Base-by-base conservation (phyloP, 352 stramenopile species). In the Globisporangium cystogenes region DNA sequence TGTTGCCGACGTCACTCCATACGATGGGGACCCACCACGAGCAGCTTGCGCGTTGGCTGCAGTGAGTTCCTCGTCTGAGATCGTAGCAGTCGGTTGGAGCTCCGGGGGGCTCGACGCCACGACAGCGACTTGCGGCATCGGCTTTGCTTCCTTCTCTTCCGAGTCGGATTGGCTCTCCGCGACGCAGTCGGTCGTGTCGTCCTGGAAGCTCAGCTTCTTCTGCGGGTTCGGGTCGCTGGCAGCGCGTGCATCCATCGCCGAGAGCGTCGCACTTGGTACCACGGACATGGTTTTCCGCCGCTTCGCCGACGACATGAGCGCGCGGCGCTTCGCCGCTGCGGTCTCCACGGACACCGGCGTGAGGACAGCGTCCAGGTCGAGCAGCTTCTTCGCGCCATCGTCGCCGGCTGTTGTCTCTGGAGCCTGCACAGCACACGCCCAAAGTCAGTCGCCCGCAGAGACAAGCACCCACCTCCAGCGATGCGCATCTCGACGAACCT, bases 161-260 rank as follows among this genome's bases (percentile, higher is more conserved):
- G 37, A 43, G 37, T 43, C 37, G 16, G 57, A 69, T 16, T 72
- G 57, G 29, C 68, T 78, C 45, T 78, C 68, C 0, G 56, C 57
- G 21, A 76, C 61, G 48, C 67, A 67, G 24, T 58, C 66, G 51
- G 58, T 76, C 29, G 57, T 21, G 21, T 31, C 51, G 49, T 61
- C 55, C 31, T 55, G 55, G n/a, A 61, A 61, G 2, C 6, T 43
- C 18, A 61, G 55, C 40, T 54, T 49, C 46, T 60, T 60, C 33
- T 60, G 54, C 16, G 46, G 48, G 14, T 55, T 50, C 18, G 54
- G 46, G 40, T 52, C 39, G 3, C 29, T 26, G 6, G 47, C 12
- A 18, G 31, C 8, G 21, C 37, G 40, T 11, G 52, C 41, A 0
- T 47, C 23, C 40, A 55, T 61, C n/a, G n/a, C n/a, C 31, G 48